A percentile compares a stretch with the other conserved stretches of the same genome.
These are phyloP conservation scores for Nemania bipapillata DNA, from an alignment of 2,329 filamentous ascomycete genomes.

Conservation along the genomic window DNA sequence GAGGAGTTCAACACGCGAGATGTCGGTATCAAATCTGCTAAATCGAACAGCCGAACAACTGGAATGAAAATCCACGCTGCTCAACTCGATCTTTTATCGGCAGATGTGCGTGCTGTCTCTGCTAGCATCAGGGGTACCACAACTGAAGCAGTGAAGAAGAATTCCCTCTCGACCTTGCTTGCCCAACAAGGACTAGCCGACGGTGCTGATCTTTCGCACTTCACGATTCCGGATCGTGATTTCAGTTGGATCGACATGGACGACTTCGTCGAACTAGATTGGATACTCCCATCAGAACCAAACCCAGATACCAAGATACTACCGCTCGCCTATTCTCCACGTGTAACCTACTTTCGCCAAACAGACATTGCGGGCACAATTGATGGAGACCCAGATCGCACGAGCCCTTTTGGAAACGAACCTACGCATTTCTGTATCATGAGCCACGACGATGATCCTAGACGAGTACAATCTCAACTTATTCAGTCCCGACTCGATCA, in stretches of 20 bases:
- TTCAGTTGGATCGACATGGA: slow-evolving; percentile 99
- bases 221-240: slow-evolving; percentile 95
- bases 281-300: slow-evolving; percentile 88
- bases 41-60: slow-evolving; percentile 82
- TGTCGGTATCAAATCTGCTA: slow-evolving; percentile 77
- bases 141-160: slow-evolving; percentile 76
- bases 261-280: slow-evolving; percentile 97
- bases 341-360: slow-evolving; percentile 96
- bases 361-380: slow-evolving; percentile 89
- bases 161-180: slow-evolving; percentile 63
- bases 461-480: slow-evolving; percentile 85
- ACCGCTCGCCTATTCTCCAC: slow-evolving; percentile 89
- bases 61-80: slow-evolving; percentile 96
- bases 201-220: slow-evolving; percentile 80
- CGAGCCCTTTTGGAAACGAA: slow-evolving; percentile 91
- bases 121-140: slow-evolving; percentile 86
- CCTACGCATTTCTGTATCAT: slow-evolving; percentile 95
- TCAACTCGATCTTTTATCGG: slow-evolving; percentile 89
- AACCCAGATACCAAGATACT: slow-evolving; percentile 95
- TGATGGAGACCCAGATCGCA: slow-evolving; percentile 80
- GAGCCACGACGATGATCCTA: slow-evolving; percentile 88
- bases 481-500: slow-evolving; percentile 83
- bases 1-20: slow-evolving; percentile 89
- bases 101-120: slow-evolving; percentile 92
- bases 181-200: slow-evolving; percentile 63